Evolutionary conservation across 176 grass and related monocot genomes (phyloP), one percentile per base, ranked within the genome.

Genomic region (Phragmites australis): DNA sequence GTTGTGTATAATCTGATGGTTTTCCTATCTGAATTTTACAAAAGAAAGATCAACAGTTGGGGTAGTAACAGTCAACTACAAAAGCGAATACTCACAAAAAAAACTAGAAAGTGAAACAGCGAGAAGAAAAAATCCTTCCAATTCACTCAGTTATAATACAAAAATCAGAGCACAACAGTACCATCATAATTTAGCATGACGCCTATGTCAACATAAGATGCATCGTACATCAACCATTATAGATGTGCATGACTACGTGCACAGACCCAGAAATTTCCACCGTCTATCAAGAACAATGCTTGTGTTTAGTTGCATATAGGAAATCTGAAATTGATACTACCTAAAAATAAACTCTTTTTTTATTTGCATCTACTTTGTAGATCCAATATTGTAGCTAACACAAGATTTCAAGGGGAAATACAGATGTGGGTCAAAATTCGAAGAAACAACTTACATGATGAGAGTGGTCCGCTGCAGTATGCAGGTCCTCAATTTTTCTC

Each of bases 381-480:
- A 65, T 78, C 19, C 6, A 85, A 56, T 65, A 72, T 57, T 51
- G n/a, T 68, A 72, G 44, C 6, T 43, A 8, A 58, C 32, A 25
- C 15, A 55, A 63, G 46, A 41, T 78, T 29, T 72, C 50, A 3
- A 34, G 47, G 18, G 22, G 25, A 68, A 32, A 51, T 31, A 22
- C 14, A 74, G 21, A 66, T n/a, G 60, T 32, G 15, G 19, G 21
- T 48, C 46, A 87, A 82, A 57, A 51, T 37, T 56, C 34, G 37
- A 87, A 65, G 9, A 39, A 66, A 46, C 27, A 85, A 62, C 85
- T 86, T 90, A 93, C 91, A 34, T 79, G 63, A 67, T 72, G 64
- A 79, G 74, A 77, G 86, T 48, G 49, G 34, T 63, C 74, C 67
- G 44, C 69, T 79, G 66, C 19, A 74, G 54, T 31, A 47, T 51